phyloP scores from a whole-genome alignment of 1,284 basidiomycete genomes.

The Cryptococcus floricola region DNA sequence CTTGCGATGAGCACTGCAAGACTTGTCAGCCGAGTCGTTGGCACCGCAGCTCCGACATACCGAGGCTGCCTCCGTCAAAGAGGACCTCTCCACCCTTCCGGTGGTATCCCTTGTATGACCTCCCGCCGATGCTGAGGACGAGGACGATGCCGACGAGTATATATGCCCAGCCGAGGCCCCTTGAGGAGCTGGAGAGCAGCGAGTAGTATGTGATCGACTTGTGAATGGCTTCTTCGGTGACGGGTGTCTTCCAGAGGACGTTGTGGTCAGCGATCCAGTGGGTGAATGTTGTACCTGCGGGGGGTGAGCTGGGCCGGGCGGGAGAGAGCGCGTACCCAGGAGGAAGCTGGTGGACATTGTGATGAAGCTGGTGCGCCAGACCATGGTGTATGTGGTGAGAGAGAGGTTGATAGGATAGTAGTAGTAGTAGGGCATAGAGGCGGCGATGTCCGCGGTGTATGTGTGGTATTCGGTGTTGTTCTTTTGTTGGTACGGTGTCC shows the following conservation, averaged over 20 bases:
- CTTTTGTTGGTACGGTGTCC: neutral
- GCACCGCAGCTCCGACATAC: conserved; percentile 19
- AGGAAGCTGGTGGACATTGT: conserved; percentile 45
- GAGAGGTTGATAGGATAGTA: too few species aligned
- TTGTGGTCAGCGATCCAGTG: conserved; percentile 49
- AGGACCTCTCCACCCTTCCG: conserved; percentile 40
- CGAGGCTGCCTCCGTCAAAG: conserved; percentile 43
- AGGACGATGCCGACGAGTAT: conserved; percentile 27
- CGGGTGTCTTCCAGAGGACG: conserved; percentile 42
- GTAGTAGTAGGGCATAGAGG: neutral
- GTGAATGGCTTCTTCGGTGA: conserved; percentile 38
- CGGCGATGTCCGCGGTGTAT: neutral
- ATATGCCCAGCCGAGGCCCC: conserved; percentile 39
- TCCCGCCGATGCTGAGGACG: conserved; percentile 27
- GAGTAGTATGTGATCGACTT: conserved; percentile 41
- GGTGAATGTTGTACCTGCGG: conserved; percentile 44
- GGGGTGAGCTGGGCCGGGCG: neutral
- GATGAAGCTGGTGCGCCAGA: conserved; percentile 41
- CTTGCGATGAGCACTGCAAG: conserved; percentile 35
- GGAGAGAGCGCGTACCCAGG: conserved; percentile 23
- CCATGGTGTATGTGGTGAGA: conserved; percentile 22
- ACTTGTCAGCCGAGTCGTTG: neutral
- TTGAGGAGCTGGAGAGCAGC: conserved; percentile 25
- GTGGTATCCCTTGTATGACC: conserved; percentile 31
- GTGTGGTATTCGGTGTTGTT: neutral